These are phyloP conservation scores for Obba rivulosa DNA, from an alignment of 768 basidiomycete species.

Conservation along the genomic window DNA sequence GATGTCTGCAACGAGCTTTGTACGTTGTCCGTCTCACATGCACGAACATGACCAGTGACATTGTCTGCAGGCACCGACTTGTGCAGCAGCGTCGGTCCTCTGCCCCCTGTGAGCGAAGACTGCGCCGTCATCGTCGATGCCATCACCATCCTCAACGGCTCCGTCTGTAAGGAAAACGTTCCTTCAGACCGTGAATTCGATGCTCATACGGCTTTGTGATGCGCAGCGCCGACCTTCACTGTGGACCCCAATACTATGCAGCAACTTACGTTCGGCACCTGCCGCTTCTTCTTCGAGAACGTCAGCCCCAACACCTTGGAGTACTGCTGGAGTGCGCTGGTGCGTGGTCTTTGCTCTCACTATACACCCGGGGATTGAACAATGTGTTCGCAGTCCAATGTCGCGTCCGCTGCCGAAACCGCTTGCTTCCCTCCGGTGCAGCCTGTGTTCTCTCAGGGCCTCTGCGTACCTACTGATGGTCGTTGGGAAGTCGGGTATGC, in stretches of 20 bases:
- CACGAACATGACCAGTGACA: too few relatives aligned
- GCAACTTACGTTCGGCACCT: slow-evolving; percentile 19
- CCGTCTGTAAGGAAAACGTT: slow-evolving; percentile 2
- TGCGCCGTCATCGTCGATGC: slow-evolving; percentile 11
- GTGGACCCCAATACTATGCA: slow-evolving; percentile 11
- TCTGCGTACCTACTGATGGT: slow-evolving; percentile 8
- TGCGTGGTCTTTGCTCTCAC: not conserved
- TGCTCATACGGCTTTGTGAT: not conserved
- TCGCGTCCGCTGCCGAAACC: slow-evolving; percentile 10
- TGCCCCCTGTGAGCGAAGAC: slow-evolving; percentile 14
- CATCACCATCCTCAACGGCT: slow-evolving; percentile 14
- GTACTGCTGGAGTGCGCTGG: slow-evolving; percentile 18
- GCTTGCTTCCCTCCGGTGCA: slow-evolving; percentile 16
- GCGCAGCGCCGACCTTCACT: slow-evolving; percentile 14
- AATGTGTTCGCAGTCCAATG: slow-evolving; percentile 2
- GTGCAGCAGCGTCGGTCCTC: slow-evolving; percentile 10
- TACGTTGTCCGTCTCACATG: not conserved
- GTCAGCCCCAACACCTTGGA: slow-evolving; percentile 10
- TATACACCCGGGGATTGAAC: not conserved
- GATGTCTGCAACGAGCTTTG: slow-evolving; percentile 17
- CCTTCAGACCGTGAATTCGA: too few relatives aligned
- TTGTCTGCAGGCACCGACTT: slow-evolving; percentile 8
- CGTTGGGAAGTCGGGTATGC: slow-evolving; percentile 16
- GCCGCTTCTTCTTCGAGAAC: slow-evolving; percentile 22
- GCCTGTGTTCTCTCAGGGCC: slow-evolving; percentile 9